Conservation (phyloP, 495 filamentous ascomycete species). For the Rhypophila decipiens region DNA sequence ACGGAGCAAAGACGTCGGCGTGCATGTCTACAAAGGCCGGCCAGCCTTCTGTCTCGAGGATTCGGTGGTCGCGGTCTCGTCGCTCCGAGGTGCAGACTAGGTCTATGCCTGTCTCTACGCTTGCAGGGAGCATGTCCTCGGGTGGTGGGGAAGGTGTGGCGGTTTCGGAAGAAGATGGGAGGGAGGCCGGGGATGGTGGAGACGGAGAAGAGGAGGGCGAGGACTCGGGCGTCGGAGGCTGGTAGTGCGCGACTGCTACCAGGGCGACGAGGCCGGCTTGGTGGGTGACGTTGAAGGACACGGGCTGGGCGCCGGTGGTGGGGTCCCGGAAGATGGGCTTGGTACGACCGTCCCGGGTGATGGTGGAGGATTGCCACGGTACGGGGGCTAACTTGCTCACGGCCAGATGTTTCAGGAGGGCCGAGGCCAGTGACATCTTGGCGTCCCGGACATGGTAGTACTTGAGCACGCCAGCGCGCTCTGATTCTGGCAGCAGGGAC, state of each 20-base stretch:
- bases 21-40: constrained; percentile 68
- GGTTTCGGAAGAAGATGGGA: no score
- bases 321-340: constrained; percentile 52
- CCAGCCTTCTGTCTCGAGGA: constrained; percentile 50
- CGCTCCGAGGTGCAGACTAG: constrained; percentile 72
- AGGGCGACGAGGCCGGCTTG: constrained; percentile 71
- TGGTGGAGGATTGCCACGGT: constrained; percentile 57
- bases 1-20: constrained; percentile 61
- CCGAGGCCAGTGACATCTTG: constrained; percentile 64
- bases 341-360: constrained; percentile 51
- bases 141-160: no score
- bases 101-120: constrained; percentile 56
- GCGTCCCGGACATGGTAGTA: constrained; percentile 61
- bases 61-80: constrained; percentile 42
- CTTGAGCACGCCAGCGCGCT: constrained; percentile 43
- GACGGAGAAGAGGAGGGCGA: constrained; percentile 3
- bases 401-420: constrained; percentile 72
- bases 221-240: neutral
- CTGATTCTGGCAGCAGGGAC: constrained; percentile 45
- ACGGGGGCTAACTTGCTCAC: constrained; percentile 53
- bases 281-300: constrained; percentile 86
- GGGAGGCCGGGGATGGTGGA: no score
- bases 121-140: no score
- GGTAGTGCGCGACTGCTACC: constrained; percentile 35
- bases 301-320: constrained; percentile 22